Evolutionary conservation across 108 stramenopile species (phyloP).

Genomic region (Skeletonema menzelii): DNA sequence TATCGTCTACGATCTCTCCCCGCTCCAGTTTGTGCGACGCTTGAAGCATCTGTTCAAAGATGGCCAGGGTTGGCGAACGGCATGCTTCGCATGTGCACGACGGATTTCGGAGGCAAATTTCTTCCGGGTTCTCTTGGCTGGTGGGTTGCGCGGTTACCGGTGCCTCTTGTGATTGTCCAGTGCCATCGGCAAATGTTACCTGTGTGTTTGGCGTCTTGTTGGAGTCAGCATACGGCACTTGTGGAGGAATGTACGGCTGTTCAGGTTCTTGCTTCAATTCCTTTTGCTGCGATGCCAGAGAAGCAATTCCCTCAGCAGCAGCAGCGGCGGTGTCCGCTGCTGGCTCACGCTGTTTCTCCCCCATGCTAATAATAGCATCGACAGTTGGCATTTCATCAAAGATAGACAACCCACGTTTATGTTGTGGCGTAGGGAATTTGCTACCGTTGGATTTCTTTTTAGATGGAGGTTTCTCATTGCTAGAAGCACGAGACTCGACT

Average conservation of each 20-base stretch:
- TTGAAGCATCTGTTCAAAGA: conserved; percentile 51
- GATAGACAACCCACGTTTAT: conserved; percentile 45
- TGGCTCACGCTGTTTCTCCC: conserved; percentile 15
- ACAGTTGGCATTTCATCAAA: conserved; percentile 46
- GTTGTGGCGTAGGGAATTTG: conserved; percentile 10
- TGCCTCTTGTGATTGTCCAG: neutral
- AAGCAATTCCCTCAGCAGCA: neutral
- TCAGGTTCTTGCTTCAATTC: neutral
- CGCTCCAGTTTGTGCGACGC: conserved; percentile 35
- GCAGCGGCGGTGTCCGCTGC: neutral
- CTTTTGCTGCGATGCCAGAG: neutral
- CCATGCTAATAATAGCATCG: conserved; percentile 46
- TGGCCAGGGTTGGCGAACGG: conserved; percentile 42
- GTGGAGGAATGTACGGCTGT: neutral
- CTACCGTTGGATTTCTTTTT: conserved; percentile 9
- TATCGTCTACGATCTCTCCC: conserved; percentile 7
- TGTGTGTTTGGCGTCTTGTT: conserved; percentile 24
- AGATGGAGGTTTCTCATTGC: neutral
- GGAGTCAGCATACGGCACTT: neutral
- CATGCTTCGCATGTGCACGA: conserved; percentile 18
- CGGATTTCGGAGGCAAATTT: conserved; percentile 8
- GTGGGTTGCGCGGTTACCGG: neutral
- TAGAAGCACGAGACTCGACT: conserved; percentile 4
- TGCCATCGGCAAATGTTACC: conserved; percentile 34
- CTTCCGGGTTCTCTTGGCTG: neutral